Conservation (phyloP, 306 rosid genomes). For the Vachellia pachyceras region DNA sequence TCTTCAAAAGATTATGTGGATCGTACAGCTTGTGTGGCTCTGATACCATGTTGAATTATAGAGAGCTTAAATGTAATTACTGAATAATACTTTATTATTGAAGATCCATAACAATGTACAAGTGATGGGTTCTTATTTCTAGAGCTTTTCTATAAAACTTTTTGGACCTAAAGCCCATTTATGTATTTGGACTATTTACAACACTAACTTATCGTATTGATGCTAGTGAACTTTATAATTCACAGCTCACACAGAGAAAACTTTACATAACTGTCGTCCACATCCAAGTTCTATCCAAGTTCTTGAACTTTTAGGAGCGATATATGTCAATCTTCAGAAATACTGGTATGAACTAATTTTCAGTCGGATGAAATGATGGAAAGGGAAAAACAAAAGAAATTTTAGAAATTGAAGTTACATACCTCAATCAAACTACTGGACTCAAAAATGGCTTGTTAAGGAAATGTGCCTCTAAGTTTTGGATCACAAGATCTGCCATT, state of each 20-base stretch:
- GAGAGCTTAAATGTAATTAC: no score
- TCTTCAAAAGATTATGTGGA: no score
- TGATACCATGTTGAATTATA: no score
- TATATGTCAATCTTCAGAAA: neutral
- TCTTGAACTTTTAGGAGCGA: neutral
- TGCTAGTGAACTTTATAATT: neutral
- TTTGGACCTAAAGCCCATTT: no score
- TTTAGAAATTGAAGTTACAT: neutral
- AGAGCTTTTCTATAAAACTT: no score
- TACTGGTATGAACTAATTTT: neutral
- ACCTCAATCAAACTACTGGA: constrained; percentile 49
- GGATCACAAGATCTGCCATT: constrained; percentile 72
- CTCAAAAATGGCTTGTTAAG: constrained; percentile 55
- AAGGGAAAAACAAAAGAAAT: neutral
- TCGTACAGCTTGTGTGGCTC: no score
- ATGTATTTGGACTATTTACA: no score
- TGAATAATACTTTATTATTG: no score
- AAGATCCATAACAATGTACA: no score
- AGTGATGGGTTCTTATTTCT: no score
- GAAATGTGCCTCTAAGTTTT: constrained; percentile 69
- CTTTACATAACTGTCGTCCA: neutral
- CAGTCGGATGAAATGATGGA: neutral
- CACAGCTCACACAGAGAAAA: neutral
- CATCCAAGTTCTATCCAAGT: neutral
- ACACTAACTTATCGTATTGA: neutral